Conservation (phyloP, 2,329 filamentous ascomycete species). For the Cytospora piceae region DNA sequence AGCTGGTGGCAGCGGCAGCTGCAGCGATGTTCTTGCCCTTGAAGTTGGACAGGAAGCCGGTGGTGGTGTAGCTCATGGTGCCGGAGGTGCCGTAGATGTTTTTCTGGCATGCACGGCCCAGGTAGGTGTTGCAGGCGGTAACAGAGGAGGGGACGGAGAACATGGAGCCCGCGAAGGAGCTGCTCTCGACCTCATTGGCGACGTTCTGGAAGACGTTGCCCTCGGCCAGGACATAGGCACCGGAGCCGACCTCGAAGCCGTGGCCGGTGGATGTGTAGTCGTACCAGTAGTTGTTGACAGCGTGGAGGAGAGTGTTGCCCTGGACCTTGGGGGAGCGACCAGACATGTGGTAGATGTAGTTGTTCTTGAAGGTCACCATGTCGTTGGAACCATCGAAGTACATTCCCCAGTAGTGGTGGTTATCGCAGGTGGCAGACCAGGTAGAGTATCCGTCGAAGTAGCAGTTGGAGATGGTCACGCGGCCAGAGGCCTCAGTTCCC, state of each 20-base stretch:
- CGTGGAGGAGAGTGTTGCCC: slow-evolving; percentile 60
- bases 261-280: slow-evolving; percentile 51
- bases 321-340: slow-evolving; percentile 62
- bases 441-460: slow-evolving; percentile 59
- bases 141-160: slow-evolving; percentile 38
- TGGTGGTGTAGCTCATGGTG: slow-evolving; percentile 21
- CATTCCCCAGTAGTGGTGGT: slow-evolving; percentile 63
- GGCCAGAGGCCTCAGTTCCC: slow-evolving; percentile 39
- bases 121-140: slow-evolving; percentile 45
- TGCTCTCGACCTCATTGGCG: slow-evolving; percentile 44
- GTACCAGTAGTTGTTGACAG: slow-evolving; percentile 66
- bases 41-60: slow-evolving; percentile 30
- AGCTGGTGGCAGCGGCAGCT: slow-evolving; percentile 20
- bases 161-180: slow-evolving; percentile 31
- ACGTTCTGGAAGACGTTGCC: slow-evolving; percentile 64
- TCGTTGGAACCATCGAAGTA: slow-evolving; percentile 60
- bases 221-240: slow-evolving; percentile 55
- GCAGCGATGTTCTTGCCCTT: slow-evolving; percentile 30
- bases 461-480: slow-evolving; percentile 63
- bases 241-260: slow-evolving; percentile 56
- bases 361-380: slow-evolving; percentile 60
- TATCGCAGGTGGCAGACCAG: slow-evolving; percentile 63
- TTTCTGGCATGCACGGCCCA: slow-evolving; percentile 54
- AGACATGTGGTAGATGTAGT: slow-evolving; percentile 64
- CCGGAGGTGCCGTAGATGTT: slow-evolving; percentile 43